These are phyloP conservation scores for Smittium culicis DNA, from an alignment of 371 early-diverging fungal species.

Conservation along the genomic window DNA sequence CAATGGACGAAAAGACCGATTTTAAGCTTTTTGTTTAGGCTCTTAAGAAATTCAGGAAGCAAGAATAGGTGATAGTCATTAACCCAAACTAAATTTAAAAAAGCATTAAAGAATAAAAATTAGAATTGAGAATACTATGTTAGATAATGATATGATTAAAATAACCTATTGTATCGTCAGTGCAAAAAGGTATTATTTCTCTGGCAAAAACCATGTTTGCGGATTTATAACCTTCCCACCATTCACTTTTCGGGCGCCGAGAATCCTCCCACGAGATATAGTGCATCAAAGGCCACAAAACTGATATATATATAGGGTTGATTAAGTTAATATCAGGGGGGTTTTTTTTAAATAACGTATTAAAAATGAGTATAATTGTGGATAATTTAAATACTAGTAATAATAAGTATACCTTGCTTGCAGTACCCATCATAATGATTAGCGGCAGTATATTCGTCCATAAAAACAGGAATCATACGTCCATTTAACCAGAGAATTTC, in stretches of 20 bases:
- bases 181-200: constrained; percentile 48
- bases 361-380: too few relatives aligned
- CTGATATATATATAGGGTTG: constrained; percentile 11
- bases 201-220: constrained; percentile 74
- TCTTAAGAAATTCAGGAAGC: constrained; percentile 74
- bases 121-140: too few relatives aligned
- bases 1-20: constrained; percentile 95
- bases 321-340: constrained; percentile 17
- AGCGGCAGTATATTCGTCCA: constrained; percentile 38
- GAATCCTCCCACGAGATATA: constrained; percentile 71
- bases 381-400: neutral
- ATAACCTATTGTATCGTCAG: constrained; percentile 72
- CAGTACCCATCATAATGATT: constrained; percentile 58
- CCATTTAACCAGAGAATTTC: constrained; percentile 22
- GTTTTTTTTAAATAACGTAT: too few relatives aligned
- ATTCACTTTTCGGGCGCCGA: constrained; percentile 38
- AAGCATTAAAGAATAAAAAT: constrained; percentile 18
- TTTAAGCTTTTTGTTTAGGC: constrained; percentile 53
- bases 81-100: constrained; percentile 69
- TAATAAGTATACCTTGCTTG: constrained; percentile 33
- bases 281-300: constrained; percentile 94
- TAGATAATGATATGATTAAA: constrained; percentile 16
- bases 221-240: constrained; percentile 66
- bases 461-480: constrained; percentile 44
- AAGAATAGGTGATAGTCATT: constrained; percentile 97